Base-by-base conservation (phyloP, 108 stramenopile genomes). In the Skeletonema marinoi region DNA sequence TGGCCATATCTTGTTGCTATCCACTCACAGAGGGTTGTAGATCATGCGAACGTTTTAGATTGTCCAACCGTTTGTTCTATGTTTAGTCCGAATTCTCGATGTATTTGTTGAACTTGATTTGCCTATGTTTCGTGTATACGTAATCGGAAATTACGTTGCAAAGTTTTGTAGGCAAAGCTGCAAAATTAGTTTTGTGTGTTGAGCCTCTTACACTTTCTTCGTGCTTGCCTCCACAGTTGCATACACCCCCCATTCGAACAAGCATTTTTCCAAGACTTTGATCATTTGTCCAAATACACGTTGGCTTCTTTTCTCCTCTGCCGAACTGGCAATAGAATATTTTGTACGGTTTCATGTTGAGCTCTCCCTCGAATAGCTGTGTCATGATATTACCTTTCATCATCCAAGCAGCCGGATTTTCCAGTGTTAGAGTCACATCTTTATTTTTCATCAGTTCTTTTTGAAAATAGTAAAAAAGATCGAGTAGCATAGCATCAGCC, bases 291-390 rank as follows among this genome's bases (percentile, higher is more conserved):
- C 69, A 78, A 32, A 78, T 78, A 48, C 63, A 54, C 39, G 77
- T 78, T 41, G 77, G 77, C 19, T 78, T 78, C 62, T 64, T 62
- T 19, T 78, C 77, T 44, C 42, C 69, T 65, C 77, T 36, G 21
- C 77, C 77, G 39, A 78, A 78, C 39, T 78, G 77, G 60, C 77
- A 78, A 42, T 78, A 78, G 19, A 38, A 41, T 29, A 78, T 78
- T 62, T 46, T 9, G 32, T 65, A 66, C 32, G 42, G 36, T 11
- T 30, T 70, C 36, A 78, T 65, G 25, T 63, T 50, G 19, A 78
- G 31, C 3, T 63, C 4, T 16, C 21, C 30, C 50, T 78, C 69
- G 42, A 78, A 71, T 8, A 78, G 70, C 50, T 46, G 21, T 56
- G 51, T 70, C 70, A 78, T 78, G 9, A 78, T 71, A 19, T 78